A percentile compares a stretch with the other conserved stretches of the same genome.
Conservation (phyloP, 768 basidiomycete species). For the Pulveroboletus sp. region DNA sequence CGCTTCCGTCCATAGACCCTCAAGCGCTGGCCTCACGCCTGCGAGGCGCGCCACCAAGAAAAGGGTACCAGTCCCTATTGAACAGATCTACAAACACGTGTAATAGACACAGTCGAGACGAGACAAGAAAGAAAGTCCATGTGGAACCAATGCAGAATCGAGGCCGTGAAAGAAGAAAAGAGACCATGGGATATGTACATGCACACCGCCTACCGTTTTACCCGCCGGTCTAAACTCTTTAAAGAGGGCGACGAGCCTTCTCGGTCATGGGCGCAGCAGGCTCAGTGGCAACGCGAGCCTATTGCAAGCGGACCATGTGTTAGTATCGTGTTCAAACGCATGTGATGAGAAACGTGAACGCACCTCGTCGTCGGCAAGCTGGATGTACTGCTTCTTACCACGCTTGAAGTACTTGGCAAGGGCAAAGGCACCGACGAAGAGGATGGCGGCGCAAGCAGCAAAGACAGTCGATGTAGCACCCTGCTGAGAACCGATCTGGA, state of each 20-base stretch:
- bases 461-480: slow-evolving; percentile 32
- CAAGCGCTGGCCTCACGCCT: no score
- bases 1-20: no score
- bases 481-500: slow-evolving; percentile 30
- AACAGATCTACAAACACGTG: slow-evolving; percentile 15
- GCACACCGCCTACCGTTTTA: neutral
- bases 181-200: slow-evolving; percentile 4
- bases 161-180: slow-evolving; percentile 3
- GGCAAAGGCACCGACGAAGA: slow-evolving; percentile 32
- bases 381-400: slow-evolving; percentile 32
- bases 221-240: slow-evolving; percentile 1
- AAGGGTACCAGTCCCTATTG: slow-evolving; percentile 26
- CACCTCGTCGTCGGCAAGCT: slow-evolving; percentile 38
- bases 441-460: slow-evolving; percentile 35
- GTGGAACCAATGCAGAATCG: slow-evolving; percentile 18
- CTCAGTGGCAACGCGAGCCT: slow-evolving; percentile 19
- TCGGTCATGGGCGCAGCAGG: slow-evolving; percentile 26
- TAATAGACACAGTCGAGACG: slow-evolving; percentile 11
- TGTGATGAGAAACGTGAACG: slow-evolving; percentile 9
- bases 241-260: slow-evolving; percentile 27
- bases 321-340: slow-evolving; percentile 3
- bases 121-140: slow-evolving; percentile 15
- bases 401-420: slow-evolving; percentile 36
- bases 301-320: neutral
- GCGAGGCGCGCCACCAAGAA: no score